Percentiles rank a stretch among this genome's conserved stretches.
These are phyloP conservation scores for Ceratocystis colombiana DNA, from an alignment of 2,329 filamentous ascomycete species.

Conservation along the genomic window DNA sequence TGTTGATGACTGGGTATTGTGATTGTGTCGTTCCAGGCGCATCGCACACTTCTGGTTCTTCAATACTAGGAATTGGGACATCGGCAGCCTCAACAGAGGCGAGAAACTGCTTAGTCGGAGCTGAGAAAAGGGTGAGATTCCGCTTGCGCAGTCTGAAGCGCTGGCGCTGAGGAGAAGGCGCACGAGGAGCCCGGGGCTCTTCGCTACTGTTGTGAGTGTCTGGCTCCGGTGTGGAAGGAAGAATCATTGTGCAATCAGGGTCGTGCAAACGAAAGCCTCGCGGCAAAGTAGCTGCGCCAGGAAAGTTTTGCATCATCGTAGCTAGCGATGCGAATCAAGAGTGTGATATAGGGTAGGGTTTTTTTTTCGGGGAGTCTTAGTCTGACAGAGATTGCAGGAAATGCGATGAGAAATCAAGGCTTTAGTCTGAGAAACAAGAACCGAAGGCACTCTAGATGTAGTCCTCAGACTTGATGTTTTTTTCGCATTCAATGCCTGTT, in stretches of 20 bases:
- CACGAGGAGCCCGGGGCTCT: conserved; percentile 31
- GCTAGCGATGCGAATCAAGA: background rate
- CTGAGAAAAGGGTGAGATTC: conserved; percentile 43
- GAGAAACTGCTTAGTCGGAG: conserved; percentile 56
- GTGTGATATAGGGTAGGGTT: background rate
- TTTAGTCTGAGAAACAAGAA: background rate
- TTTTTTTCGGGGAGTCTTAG: background rate
- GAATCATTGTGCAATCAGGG: conserved; percentile 33
- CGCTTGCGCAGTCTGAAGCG: conserved; percentile 48
- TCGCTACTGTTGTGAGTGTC: conserved; percentile 28
- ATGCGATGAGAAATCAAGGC: background rate
- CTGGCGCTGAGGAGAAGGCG: conserved; percentile 44
- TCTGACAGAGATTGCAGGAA: background rate
- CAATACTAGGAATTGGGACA: conserved; percentile 54
- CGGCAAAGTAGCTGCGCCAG: conserved; percentile 38
- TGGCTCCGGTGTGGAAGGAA: conserved; percentile 43
- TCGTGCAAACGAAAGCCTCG: conserved; percentile 35
- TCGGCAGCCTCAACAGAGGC: conserved; percentile 56
- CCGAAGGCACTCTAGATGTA: conserved; percentile 8
- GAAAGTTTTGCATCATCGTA: conserved; percentile 40
- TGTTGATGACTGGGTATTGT: conserved; percentile 31
- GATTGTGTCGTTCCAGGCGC: conserved; percentile 28
- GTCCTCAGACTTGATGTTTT: conserved; percentile 12
- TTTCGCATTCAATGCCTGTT: background rate
- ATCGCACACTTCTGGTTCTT: conserved; percentile 43